Evolutionary conservation across 352 stramenopile genomes (phyloP), one percentile per base, ranked within the genome.

Genomic region (Phytophthora colocasiae): DNA sequence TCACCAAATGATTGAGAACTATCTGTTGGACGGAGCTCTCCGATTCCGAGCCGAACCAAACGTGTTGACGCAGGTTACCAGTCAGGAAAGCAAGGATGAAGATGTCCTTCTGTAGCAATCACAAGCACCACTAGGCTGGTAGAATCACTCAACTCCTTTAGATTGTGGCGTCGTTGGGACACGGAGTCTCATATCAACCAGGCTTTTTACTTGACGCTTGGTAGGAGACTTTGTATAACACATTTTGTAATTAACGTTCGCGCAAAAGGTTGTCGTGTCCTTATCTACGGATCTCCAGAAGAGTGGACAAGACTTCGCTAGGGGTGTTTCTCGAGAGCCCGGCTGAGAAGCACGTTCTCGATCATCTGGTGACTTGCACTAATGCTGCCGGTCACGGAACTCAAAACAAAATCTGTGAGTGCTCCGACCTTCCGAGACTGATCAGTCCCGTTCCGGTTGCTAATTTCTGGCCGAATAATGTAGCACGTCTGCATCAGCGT

Each of bases 1-100:
- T 41, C 79, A 87, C 48, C 81, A 89, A 64, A 87, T 91, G 71
- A 89, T 90, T 59, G 81, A 91, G 66, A 91, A 91, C 54, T 70
- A 81, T 27, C 60, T 91, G 40, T 62, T 91, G 39, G 72, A 87
- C 59, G 66, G 69, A 32, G 77, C 66, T 19, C 64, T 80, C 11
- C 52, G 57, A 43, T 50, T 61, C 19, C 54, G 26, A 17, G 40
- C 38, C 15, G 54, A 66, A 11, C 36, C 64, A 53, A 73, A 53
- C 10, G 43, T 51, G 36, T 38, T 73, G 40, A 64, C 48, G 17
- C 58, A 67, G 48, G 48, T 64, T 9, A 22, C 34, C 50, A 54
- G 19, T 11, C 43, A 73, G 56, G 54, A 64, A 10, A 59, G 17
- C 19, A n/a, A 27, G 3, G 43, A 22, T 45, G 52, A 70, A 58